These are phyloP conservation scores for Coemansia umbellata DNA, from an alignment of 192 early-diverging fungal species.

Conservation along the genomic window DNA sequence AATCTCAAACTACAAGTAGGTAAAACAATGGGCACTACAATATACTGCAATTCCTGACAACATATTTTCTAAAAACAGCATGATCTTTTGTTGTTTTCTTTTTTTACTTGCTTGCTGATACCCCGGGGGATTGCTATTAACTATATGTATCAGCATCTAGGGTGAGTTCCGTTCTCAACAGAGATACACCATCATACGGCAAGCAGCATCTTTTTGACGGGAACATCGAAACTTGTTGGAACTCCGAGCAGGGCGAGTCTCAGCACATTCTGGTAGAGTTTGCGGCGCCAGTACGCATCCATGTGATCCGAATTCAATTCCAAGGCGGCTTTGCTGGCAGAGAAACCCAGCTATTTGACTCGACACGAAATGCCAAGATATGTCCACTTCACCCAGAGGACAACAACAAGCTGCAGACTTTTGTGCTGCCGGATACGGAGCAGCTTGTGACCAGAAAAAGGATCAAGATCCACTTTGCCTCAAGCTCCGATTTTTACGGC, in stretches of 20 bases:
- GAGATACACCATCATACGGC: constrained; percentile 70
- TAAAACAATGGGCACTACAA: no score
- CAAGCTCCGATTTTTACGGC: constrained; percentile 84
- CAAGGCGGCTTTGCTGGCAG: constrained; percentile 89
- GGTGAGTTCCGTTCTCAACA: constrained; percentile 85
- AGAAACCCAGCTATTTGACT: constrained; percentile 55
- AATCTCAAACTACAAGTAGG: constrained; percentile 25
- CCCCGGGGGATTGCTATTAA: no score
- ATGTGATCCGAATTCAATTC: constrained; percentile 61
- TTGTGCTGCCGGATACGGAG: constrained; percentile 25
- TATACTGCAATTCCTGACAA: no score
- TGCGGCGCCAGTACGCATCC: constrained; percentile 37
- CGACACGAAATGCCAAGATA: constrained; percentile 24
- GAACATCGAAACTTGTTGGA: constrained; percentile 88
- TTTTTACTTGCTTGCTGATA: no score
- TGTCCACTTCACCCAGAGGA: constrained; percentile 70
- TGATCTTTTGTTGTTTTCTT: background rate
- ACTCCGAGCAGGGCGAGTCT: constrained; percentile 79
- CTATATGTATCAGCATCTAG: no score
- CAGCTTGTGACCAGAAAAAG: constrained; percentile 14
- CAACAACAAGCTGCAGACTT: constrained; percentile 61
- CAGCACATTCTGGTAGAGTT: constrained; percentile 77
- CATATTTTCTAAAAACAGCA: background rate
- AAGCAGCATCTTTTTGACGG: constrained; percentile 80
- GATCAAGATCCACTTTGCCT: constrained; percentile 63